Percentiles rank a stretch among this genome's conserved stretches.
Conservation (phyloP, 1,284 basidiomycete species). For the Cryptococcus wingfieldii region DNA sequence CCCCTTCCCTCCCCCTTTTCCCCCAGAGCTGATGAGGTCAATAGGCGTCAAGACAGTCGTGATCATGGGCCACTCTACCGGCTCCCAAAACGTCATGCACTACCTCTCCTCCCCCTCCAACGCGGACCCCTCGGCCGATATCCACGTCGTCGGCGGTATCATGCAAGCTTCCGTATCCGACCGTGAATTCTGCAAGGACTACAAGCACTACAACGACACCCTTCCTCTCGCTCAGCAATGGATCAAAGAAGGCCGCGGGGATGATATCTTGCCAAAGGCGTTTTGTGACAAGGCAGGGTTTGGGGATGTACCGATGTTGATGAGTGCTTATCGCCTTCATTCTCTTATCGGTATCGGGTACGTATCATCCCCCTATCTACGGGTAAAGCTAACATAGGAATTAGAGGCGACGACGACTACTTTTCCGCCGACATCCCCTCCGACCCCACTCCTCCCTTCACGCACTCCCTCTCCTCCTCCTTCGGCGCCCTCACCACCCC, state of each 20-base stretch:
- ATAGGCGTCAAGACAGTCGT: conserved; percentile 28
- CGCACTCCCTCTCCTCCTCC: conserved; percentile 39
- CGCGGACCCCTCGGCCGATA: neutral
- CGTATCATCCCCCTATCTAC: conserved; percentile 10
- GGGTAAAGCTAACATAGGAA: neutral
- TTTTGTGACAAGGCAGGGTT: conserved; percentile 23
- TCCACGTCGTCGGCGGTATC: conserved; percentile 39
- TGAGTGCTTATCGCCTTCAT: conserved; percentile 40
- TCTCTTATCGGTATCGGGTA: conserved; percentile 37
- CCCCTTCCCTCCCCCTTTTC: neutral
- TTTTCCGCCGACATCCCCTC: conserved; percentile 45
- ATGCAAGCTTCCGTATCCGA: conserved; percentile 49
- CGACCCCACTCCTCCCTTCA: conserved; percentile 11
- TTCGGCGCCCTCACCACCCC: conserved; percentile 42
- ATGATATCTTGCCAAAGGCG: conserved; percentile 26
- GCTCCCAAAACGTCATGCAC: conserved; percentile 47
- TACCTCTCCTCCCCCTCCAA: conserved; percentile 32
- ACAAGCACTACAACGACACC: conserved; percentile 13
- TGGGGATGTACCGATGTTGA: conserved; percentile 9
- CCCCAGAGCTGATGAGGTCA: neutral
- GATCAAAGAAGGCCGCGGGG: conserved; percentile 29
- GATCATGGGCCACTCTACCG: conserved; percentile 48
- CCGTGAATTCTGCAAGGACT: conserved; percentile 32
- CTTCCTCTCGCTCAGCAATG: conserved; percentile 25
- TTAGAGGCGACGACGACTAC: conserved; percentile 49